Base-by-base conservation (phyloP, 257 asterid genomes). In the Buddleja alternifolia region DNA sequence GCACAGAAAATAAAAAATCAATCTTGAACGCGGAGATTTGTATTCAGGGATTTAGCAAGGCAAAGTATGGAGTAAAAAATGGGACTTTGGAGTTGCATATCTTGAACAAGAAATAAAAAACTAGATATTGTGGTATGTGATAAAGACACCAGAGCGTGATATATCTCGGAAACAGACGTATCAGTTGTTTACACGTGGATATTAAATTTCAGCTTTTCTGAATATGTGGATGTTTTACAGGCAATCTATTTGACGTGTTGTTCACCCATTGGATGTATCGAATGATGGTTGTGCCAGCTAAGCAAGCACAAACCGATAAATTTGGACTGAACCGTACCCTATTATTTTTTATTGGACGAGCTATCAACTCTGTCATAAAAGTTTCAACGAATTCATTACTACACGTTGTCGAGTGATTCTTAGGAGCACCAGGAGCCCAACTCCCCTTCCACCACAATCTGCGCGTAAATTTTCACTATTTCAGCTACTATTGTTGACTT, bases 201-300 rank as follows among this genome's bases (percentile, higher is more conserved):
- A 51, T 9, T 46, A 36, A 7, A 40, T 58, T 42, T 19, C n/a
- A n/a, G 11, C 2, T 8, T 39, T 5, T 62, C 12, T 58, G 44
- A 52, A 34, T 45, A 37, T 23, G 58, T 72, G 77, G 68, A 60
- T 34, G 21, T n/a, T 66, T 46, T 61, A 20, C 60, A 52, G 55
- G 59, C 75, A 70, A 63, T 51, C 40, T 34, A 34, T 60, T 17
- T 37, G 60, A 39, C 37, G 58, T 11, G 64, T 19, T 24, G 53
- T 53, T 41, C 45, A 67, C 8, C 55, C 24, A 67, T 67, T 67
- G 73, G 66, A n/a, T n/a, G n/a, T n/a, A n/a, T n/a, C n/a, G n/a
- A n/a, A n/a, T n/a, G n/a, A n/a, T n/a, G n/a, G n/a, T n/a, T n/a
- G n/a, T n/a, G n/a, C n/a, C n/a, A n/a, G n/a, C n/a, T n/a, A n/a